Base-by-base conservation (phyloP, 2,329 filamentous ascomycete species). In the Xylaria polymorpha region DNA sequence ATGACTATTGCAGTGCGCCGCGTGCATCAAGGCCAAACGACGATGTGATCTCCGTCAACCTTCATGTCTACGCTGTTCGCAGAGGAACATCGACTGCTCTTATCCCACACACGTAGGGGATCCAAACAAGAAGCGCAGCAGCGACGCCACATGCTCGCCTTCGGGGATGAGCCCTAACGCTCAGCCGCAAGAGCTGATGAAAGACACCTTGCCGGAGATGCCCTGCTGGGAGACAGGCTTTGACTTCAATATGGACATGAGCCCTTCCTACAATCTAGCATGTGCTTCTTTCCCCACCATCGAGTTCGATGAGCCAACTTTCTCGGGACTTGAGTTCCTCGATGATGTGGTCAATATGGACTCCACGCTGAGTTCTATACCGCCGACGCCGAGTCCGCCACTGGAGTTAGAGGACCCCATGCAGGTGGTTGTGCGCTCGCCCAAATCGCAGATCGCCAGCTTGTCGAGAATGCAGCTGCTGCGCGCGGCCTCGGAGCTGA, bases 21-120 rank as follows among this genome's bases (percentile, higher is more conserved):
- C 70, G 10, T 73, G 72, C 63, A 73, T 72, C 66, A 72, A 68
- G 37, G 59, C 72, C 0, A 73, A 73, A 39, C 62, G 72, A 32
- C 72, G 72, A 18, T 73, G 72, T 48, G 70, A 72, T 37, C 68
- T 72, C 12, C 68, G 68, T 53, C 70, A 72, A 50, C 72, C 72
- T 3, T 64, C 70, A 12, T 73, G 72, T n/a, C 29, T 70, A 20
- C 72, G 72, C 37, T 73, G 72, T 51, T 59, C 70, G 20, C 72
- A 72, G 56, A 64, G 72, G 57, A 67, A 61, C 12, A 66, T 73
- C 46, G 60, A 66, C 15, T 73, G 72, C 51, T 62, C 35, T 6
- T 73, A 73, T 70, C 64, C 67, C 2, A 3, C 62, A 4, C 66
- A 46, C 1, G 3, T 14, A 1, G 59, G 48, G 3, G 43, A 22